Percentiles rank a stretch among this genome's conserved stretches.
phyloP scores from a whole-genome alignment of 495 filamentous ascomycete species.

The Antarctomyces pellizariae region DNA sequence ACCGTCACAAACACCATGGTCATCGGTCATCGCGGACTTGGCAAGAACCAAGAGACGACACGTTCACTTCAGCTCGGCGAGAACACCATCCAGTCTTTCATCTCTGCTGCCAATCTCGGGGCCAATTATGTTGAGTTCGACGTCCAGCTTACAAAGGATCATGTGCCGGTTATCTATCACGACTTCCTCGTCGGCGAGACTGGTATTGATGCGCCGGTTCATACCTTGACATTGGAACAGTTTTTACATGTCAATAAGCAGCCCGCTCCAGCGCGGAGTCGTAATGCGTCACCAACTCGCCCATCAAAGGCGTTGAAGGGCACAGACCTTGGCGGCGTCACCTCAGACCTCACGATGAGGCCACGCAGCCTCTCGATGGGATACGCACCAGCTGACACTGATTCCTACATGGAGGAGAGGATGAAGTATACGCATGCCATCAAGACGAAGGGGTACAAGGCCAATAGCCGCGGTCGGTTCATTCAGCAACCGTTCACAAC shows the following conservation, averaged over 20 bases:
- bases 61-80: slow-evolving; percentile 84
- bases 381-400: slow-evolving; percentile 15
- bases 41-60: slow-evolving; percentile 67
- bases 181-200: slow-evolving; percentile 98
- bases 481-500: slow-evolving; percentile 93
- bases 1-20: slow-evolving; percentile 62
- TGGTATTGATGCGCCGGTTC: slow-evolving; percentile 89
- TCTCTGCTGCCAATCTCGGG: slow-evolving; percentile 81
- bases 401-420: slow-evolving; percentile 60
- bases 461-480: slow-evolving; percentile 75
- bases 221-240: slow-evolving; percentile 82
- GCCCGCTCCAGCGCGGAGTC: slow-evolving; percentile 7
- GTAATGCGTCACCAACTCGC: slow-evolving; percentile 1
- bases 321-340: slow-evolving; percentile 6
- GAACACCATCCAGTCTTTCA: slow-evolving; percentile 89
- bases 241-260: slow-evolving; percentile 57
- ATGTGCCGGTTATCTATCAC: slow-evolving; percentile 96
- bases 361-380: slow-evolving; percentile 11
- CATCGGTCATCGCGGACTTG: slow-evolving; percentile 81
- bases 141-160: slow-evolving; percentile 95
- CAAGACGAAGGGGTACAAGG: slow-evolving; percentile 77
- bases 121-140: slow-evolving; percentile 86
- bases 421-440: slow-evolving; percentile 96
- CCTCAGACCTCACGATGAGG: slow-evolving; percentile 9
- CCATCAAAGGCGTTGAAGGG: slow-evolving; percentile 1